Base-by-base conservation (phyloP, 208 protist genomes). In the Vickermania spadyakhi region DNA sequence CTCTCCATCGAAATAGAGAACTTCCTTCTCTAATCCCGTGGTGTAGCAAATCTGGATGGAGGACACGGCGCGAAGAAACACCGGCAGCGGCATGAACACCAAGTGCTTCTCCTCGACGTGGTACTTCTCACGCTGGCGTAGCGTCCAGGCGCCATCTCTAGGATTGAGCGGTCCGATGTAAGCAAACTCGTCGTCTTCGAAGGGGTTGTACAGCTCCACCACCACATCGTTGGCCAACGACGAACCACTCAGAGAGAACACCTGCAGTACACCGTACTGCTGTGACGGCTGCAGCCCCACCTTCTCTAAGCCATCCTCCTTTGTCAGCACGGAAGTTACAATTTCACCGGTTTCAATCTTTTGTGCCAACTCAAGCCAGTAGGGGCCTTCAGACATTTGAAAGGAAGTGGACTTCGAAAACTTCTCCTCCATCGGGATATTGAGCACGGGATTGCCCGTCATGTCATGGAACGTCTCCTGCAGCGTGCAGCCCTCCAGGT, bases 261-360 rank as follows among this genome's bases (percentile, higher is more conserved):
- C 65, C n/a, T 87, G 73, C 7, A 87, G 70, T n/a, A 91, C 67
- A 51, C 84, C 84, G 64, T 91, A 91, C 69, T 86, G 79, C 62
- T 91, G 84, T 55, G 84, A 77, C 1, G 60, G 60, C 68, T 87
- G 84, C 59, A 91, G 58, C 22, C 84, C 84, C 65, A 86, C 79
- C 11, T 49, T 66, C 50, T 91, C 84, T 3, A 84, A 11, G 49
- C 75, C 77, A 0, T 71, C 41, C n/a, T 80, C 71, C 25, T 68
- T 79, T 5, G 84, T 91, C 3, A 91, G 68, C 0, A 72, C 73
- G 1, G 84, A 81, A 1, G 74, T 77, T 1, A 74, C 73, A 53
- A 79, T 82, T 28, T 77, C 45, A 1, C 75, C 84, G 11, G 72
- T 72, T 18, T 83, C 70, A 52, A 88, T 79, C 63, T 78, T 68